Percentiles rank a stretch among this genome's conserved stretches.
phyloP scores from a whole-genome alignment of 2,329 filamentous ascomycete genomes.

The Ilyonectria sp. region DNA sequence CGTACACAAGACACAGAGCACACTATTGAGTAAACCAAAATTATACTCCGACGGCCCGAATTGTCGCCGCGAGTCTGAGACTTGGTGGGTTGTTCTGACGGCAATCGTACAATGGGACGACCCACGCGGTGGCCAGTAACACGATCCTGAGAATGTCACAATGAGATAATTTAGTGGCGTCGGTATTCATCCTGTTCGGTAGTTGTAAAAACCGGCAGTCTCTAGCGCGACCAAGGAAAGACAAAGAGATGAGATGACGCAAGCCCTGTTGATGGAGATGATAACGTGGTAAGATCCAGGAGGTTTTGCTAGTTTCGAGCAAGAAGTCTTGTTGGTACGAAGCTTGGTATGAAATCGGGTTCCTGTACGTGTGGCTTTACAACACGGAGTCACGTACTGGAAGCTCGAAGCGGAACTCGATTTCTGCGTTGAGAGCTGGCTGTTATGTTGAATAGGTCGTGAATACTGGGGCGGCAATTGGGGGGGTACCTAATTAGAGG shows the following conservation, averaged over 20 bases:
- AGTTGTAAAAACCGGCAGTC: not conserved
- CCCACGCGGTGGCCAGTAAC: not conserved
- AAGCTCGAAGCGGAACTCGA: not conserved
- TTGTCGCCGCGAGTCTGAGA: not conserved
- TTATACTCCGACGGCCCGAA: not conserved
- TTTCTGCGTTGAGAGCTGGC: not conserved
- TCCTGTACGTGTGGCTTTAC: not conserved
- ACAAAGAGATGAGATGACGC: slow-evolving; percentile 7
- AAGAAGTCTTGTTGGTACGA: not conserved
- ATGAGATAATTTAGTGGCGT: not conserved
- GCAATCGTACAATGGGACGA: not conserved
- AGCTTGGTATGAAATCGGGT: not conserved
- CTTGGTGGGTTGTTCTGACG: not conserved
- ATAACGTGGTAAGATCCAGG: not conserved
- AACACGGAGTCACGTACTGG: not conserved
- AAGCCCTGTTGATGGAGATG: not conserved
- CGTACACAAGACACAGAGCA: not conserved
- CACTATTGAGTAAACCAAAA: not conserved
- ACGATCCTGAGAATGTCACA: not conserved
- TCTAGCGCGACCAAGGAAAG: not conserved
- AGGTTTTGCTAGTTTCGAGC: not conserved
- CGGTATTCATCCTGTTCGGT: not conserved
- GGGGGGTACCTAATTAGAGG: not conserved
- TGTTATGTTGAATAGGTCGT: slow-evolving; percentile 5
- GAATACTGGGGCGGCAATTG: slow-evolving; percentile 4